Conservation (phyloP, 345 rosid species). For the Salix koriyanagi region DNA sequence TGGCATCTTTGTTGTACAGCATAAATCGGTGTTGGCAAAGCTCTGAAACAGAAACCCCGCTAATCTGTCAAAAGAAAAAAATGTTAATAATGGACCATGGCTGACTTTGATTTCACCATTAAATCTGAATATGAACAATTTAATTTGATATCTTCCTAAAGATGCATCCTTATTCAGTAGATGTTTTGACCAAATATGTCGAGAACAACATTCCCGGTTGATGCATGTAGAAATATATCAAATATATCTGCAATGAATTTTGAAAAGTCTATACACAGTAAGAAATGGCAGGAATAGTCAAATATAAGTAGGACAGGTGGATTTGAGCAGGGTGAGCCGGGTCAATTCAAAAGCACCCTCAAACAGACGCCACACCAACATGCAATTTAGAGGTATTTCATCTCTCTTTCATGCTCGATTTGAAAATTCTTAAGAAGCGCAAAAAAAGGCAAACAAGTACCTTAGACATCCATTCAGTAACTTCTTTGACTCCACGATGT, state of each 20-base stretch:
- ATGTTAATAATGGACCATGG: background rate
- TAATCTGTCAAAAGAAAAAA: slow-evolving; percentile 13
- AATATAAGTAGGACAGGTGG: background rate
- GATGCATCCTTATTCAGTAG: background rate
- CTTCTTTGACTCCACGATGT: slow-evolving; percentile 29
- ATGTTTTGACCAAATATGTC: background rate
- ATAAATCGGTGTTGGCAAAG: slow-evolving; percentile 22
- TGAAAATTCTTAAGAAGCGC: background rate
- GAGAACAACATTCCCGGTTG: background rate
- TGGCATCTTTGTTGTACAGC: slow-evolving; percentile 17
- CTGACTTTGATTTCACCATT: background rate
- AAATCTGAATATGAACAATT: background rate
- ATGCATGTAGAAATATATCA: background rate
- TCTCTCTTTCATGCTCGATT: background rate
- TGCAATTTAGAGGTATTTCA: background rate
- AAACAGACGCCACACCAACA: background rate
- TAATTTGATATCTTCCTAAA: background rate
- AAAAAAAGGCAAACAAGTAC: slow-evolving; percentile 4
- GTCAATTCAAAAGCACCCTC: background rate
- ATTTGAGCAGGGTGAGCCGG: background rate
- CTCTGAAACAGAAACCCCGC: slow-evolving; percentile 19
- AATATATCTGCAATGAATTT: background rate
- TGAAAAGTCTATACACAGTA: background rate
- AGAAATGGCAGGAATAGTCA: background rate
- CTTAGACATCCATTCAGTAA: slow-evolving; percentile 32